Percentiles rank a stretch among this genome's conserved stretches.
phyloP scores from a whole-genome alignment of 2,329 filamentous ascomycete species.

The Diaporthe humulicola region DNA sequence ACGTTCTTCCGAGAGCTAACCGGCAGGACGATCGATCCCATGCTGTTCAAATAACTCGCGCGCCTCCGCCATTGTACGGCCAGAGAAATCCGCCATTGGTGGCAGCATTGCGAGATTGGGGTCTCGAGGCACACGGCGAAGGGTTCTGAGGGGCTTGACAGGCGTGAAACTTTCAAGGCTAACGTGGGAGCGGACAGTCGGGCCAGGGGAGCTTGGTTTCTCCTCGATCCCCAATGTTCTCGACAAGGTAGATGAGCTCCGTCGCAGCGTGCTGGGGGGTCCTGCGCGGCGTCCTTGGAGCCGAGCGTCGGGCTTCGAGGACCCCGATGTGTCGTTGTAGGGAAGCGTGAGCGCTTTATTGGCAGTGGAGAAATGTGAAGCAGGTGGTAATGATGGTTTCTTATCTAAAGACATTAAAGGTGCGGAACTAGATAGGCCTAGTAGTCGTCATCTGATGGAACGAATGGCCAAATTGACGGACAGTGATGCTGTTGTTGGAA shows the following conservation, averaged over 20 bases:
- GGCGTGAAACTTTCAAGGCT: not conserved
- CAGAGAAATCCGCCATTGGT: not conserved
- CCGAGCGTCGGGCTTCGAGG: not conserved
- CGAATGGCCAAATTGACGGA: not conserved
- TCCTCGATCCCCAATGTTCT: not conserved
- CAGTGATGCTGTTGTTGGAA: not conserved
- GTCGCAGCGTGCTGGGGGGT: not conserved
- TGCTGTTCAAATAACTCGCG: constrained; percentile 62
- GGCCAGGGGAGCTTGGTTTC: not conserved
- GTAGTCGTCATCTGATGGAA: not conserved
- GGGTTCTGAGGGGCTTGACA: not conserved
- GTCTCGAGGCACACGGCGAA: not conserved
- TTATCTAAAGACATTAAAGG: constrained; percentile 15
- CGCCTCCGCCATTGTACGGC: constrained; percentile 51
- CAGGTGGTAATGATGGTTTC: not conserved
- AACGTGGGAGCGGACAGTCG: not conserved
- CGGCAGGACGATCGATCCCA: constrained; percentile 59
- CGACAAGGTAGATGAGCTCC: not conserved
- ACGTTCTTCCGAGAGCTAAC: constrained; percentile 59
- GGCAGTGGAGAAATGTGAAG: not conserved
- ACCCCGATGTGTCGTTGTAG: not conserved
- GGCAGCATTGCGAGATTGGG: not conserved
- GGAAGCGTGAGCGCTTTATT: not conserved
- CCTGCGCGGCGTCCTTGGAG: not conserved
- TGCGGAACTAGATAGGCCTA: not conserved